phyloP scores from a whole-genome alignment of 2,329 filamentous ascomycete species.

The Aaosphaeria arxii region DNA sequence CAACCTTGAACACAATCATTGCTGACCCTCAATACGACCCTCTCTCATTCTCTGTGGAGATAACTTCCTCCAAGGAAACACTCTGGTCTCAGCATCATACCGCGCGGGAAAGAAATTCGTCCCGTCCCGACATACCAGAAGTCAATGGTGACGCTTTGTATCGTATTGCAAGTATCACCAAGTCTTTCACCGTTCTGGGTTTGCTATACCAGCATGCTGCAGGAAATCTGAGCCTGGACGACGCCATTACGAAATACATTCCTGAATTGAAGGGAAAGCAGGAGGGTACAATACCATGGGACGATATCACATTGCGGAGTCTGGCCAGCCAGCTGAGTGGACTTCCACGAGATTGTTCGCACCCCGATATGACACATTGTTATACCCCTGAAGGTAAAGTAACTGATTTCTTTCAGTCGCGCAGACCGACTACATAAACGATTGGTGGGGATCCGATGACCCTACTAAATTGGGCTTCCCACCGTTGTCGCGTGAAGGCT shows the following conservation, averaged over 20 bases:
- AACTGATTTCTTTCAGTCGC: slow-evolving; percentile 23
- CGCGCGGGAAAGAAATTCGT: slow-evolving; percentile 32
- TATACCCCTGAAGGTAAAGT: slow-evolving; percentile 19
- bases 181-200: slow-evolving; percentile 32
- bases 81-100: slow-evolving; percentile 41
- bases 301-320: slow-evolving; percentile 41
- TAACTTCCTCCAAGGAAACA: slow-evolving; percentile 38
- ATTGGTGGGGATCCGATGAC: neutral
- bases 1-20: slow-evolving; percentile 19
- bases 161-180: slow-evolving; percentile 39
- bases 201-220: slow-evolving; percentile 31
- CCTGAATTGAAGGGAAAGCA: slow-evolving; percentile 25
- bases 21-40: slow-evolving; percentile 27
- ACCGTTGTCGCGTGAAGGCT: slow-evolving; percentile 25
- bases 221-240: slow-evolving; percentile 34
- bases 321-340: slow-evolving; percentile 44
- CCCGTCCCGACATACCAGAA: slow-evolving; percentile 32
- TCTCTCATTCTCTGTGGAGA: slow-evolving; percentile 40
- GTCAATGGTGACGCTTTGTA: slow-evolving; percentile 41
- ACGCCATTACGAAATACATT: slow-evolving; percentile 31
- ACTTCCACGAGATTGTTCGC: slow-evolving; percentile 39
- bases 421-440: slow-evolving; percentile 14
- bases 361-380: slow-evolving; percentile 3
- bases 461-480: slow-evolving; percentile 31
- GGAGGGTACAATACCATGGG: slow-evolving; percentile 34